Conservation (phyloP, 108 stramenopile genomes). For the Parietichytrium sp. region DNA sequence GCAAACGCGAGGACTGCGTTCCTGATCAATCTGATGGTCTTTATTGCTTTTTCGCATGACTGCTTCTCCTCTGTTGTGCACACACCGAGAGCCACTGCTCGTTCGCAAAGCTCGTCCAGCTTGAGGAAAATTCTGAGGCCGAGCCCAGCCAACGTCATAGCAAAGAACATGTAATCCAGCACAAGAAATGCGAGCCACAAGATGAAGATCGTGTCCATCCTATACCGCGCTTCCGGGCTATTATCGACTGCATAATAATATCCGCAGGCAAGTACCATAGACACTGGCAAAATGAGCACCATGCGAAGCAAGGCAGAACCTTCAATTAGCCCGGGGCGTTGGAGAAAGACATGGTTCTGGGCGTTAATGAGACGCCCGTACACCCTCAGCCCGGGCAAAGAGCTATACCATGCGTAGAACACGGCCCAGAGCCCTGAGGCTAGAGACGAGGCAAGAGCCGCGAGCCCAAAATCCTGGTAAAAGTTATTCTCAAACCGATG, state of each 20-base stretch:
- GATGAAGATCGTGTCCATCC: neutral
- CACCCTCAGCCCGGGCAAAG: neutral
- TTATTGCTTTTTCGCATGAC: neutral
- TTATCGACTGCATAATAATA: neutral
- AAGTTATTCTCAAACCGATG: neutral
- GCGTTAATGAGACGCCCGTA: conserved; percentile 11
- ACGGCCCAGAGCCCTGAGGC: conserved; percentile 6
- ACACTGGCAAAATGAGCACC: neutral
- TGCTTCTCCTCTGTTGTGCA: neutral
- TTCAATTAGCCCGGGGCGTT: neutral
- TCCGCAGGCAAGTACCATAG: neutral
- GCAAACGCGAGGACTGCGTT: neutral
- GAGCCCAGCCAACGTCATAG: neutral
- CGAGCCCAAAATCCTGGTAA: conserved; percentile 5
- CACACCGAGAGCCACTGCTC: neutral
- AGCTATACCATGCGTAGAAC: neutral
- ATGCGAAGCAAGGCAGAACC: neutral
- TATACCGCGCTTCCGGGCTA: neutral
- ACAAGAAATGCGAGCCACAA: neutral
- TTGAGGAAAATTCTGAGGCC: neutral
- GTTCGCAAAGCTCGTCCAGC: neutral
- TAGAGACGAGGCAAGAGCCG: neutral
- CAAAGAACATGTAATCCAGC: neutral
- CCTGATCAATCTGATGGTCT: neutral
- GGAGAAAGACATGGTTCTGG: neutral